Base-by-base conservation (phyloP, 2,329 filamentous ascomycete genomes). In the Peltaster fructicola region DNA sequence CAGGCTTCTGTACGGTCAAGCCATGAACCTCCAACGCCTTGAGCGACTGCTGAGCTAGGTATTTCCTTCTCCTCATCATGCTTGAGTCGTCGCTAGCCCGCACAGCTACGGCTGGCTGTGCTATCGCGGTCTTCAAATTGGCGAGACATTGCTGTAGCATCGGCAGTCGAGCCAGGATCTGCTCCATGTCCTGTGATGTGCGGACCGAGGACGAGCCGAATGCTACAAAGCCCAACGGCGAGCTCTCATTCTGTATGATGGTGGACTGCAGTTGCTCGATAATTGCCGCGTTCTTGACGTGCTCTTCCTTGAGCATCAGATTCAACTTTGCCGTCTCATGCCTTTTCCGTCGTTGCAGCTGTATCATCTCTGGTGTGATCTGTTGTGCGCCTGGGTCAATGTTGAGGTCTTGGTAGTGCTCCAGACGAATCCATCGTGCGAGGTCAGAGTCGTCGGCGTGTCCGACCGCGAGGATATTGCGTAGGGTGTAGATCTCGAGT, bases 281-380 rank as follows among this genome's bases (percentile, higher is more conserved):
- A 9, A 84, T 59, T 3, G 65, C 67, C 11, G 73, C 73, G 47
- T 92, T 92, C 34, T 68, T 67, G 5, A 64, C 61, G 33, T 65
- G 65, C 48, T 91, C 80, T 7, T 69, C 63, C 28, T 68, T 62
- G 6, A 93, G 61, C 22, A 72, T 65, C 7, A 61, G 57, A 36
- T 82, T 72, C 8, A 92, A 57, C 44, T 73, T 74, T 45, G 73
- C 68, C n/a, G 76, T 82, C 42, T 85, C 81, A 36, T 75, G 68
- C 13, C 90, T 53, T 38, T 73, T 77, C 37, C 70, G 65, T 26
- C 82, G 66, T 33, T 88, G 68, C n/a, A 63, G 53, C 30, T 70
- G 68, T 26, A 93, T 64, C 11, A 66, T 66, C 41, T 81, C 76
- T 2, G 68, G 57, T 2, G 68, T 78, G 6, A 68, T 70, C 20